These are phyloP conservation scores for Colletotrichum sp. DNA, from an alignment of 2,329 filamentous ascomycete species.

Conservation along the genomic window DNA sequence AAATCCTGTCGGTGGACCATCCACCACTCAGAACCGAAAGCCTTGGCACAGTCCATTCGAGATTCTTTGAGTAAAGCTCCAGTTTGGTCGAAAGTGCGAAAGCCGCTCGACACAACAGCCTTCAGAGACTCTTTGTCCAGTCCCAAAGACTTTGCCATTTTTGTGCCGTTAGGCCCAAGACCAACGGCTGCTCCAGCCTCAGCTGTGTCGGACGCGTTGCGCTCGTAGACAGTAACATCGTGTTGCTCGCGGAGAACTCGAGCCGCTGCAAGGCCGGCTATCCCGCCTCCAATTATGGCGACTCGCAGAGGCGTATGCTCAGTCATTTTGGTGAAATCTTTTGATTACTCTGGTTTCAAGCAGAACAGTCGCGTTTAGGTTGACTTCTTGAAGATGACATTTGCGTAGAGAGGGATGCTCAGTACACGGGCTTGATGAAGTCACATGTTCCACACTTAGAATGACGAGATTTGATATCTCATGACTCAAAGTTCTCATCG, in stretches of 20 bases:
- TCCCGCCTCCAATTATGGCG: neutral
- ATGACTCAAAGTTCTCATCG: neutral
- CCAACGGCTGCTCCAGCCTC: neutral
- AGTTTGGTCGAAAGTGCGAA: neutral
- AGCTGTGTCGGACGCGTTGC: neutral
- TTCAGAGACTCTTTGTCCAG: neutral
- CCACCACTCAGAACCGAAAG: neutral
- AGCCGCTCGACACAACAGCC: neutral
- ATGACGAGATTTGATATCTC: neutral
- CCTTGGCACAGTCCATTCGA: neutral
- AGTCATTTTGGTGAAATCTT: neutral
- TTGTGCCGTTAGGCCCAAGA: neutral
- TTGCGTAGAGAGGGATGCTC: neutral
- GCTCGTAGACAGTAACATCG: neutral
- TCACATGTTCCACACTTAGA: neutral
- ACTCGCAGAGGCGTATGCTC: neutral
- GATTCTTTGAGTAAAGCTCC: neutral
- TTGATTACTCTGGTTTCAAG: neutral
- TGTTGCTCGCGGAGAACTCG: neutral
- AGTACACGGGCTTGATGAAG: neutral
- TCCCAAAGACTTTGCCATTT: neutral
- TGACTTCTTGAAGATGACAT: neutral
- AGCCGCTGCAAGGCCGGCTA: neutral
- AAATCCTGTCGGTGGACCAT: neutral
- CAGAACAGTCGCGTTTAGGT: neutral